phyloP scores from a whole-genome alignment of 352 stramenopile species.

The Detonula confervacea region DNA sequence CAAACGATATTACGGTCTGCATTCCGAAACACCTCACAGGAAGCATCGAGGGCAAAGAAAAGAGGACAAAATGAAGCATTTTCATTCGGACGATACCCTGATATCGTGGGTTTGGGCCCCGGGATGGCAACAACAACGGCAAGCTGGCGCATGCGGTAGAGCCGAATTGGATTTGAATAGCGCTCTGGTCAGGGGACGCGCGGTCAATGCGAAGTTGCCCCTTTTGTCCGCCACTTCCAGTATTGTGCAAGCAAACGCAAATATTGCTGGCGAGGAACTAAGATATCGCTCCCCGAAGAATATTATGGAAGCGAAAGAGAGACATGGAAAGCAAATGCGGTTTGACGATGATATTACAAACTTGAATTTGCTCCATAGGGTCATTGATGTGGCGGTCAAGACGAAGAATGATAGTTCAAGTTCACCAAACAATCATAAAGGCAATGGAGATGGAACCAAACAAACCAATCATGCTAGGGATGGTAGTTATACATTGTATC shows the following conservation, averaged over 20 bases:
- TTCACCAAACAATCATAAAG: constrained; percentile 2
- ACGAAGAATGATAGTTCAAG: constrained; percentile 13
- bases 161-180: constrained; percentile 26
- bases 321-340: too few species aligned
- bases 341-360: constrained; percentile 49
- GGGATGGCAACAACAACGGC: neutral
- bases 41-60: neutral
- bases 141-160: neutral
- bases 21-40: neutral
- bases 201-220: constrained; percentile 32
- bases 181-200: constrained; percentile 21
- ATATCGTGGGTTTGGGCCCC: constrained; percentile 41
- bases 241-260: neutral
- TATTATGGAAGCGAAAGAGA: too few species aligned
- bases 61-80: constrained; percentile 17
- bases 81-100: constrained; percentile 38
- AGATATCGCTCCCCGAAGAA: too few species aligned
- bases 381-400: constrained; percentile 20
- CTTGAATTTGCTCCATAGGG: constrained; percentile 39
- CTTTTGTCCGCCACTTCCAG: constrained; percentile 21
- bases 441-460: neutral
- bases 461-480: constrained; percentile 3
- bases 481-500: constrained; percentile 41
- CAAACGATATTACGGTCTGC: neutral
- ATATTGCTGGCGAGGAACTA: too few species aligned